Evolutionary conservation across 2,329 filamentous ascomycete species (phyloP), one percentile per base, ranked within the genome.

Genomic region (Cordyceps tenuipes): DNA sequence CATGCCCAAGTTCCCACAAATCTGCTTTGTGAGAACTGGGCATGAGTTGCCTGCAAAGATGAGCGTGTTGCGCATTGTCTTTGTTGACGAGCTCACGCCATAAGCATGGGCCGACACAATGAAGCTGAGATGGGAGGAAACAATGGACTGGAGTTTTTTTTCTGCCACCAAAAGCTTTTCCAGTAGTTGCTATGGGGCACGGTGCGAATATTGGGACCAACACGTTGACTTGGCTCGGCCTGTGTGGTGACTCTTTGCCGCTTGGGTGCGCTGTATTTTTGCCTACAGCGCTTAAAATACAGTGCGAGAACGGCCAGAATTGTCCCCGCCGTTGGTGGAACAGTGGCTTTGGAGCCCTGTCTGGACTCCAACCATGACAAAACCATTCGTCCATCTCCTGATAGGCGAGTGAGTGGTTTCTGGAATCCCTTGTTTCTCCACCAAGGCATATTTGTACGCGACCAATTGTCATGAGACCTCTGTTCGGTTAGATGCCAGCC

Each of bases 1-100:
- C 83, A 86, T 87, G 68, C 84, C 84, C 72, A 88, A 73, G 67
- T 86, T 87, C 72, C 82, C 81, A 72, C 85, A 87, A 79, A 88
- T 87, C 68, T 86, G 82, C 61, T 75, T 76, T 19, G 84, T 84
- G 69, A 88, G 81, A 62, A 76, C 79, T 63, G 84, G 84, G 76
- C 84, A 87, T 57, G 84, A 87, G 63, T 82, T 84, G 76, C 85
- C 85, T 68, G 84, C 79, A 70, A 88, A 88, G 66, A 88, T 84
- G 67, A 87, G 77, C 59, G 84, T 87, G 70, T 85, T 85, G 68
- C 84, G 80, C 83, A 86, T 86, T 66, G 68, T 75, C 69, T 61
- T 86, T 66, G 68, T 74, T 69, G 15, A 60, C 63, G 64, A 63
- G 36, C 21, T 68, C 64, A 66, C 67, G 67, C 68, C 62, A 54